A percentile compares a stretch with the other conserved stretches of the same genome.
Evolutionary conservation across 306 rosid species (phyloP).

Genomic region (Begonia peltatifolia): DNA sequence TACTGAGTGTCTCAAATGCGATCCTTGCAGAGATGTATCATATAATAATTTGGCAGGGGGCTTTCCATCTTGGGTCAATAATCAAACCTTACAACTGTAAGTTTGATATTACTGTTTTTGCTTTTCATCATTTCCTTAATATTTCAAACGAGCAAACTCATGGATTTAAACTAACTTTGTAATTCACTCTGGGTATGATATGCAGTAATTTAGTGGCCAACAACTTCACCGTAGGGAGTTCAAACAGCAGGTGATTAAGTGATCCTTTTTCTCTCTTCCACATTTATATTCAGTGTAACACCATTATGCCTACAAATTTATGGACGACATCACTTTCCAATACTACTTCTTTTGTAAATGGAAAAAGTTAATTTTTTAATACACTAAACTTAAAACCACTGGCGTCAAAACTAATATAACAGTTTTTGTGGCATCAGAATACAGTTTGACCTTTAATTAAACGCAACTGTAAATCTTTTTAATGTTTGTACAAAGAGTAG

Average conservation of each 20-base stretch:
- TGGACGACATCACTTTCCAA: no score
- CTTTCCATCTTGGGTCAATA: conserved; percentile 63
- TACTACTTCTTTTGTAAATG: no score
- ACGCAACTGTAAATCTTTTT: no score
- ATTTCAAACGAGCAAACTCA: neutral
- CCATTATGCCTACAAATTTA: no score
- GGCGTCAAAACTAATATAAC: no score
- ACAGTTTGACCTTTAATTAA: no score
- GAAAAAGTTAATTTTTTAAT: no score
- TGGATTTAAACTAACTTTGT: conserved; percentile 12
- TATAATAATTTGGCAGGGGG: conserved; percentile 62
- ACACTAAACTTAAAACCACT: no score
- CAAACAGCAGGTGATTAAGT: conserved; percentile 39
- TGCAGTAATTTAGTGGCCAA: conserved; percentile 73
- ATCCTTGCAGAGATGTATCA: conserved; percentile 63
- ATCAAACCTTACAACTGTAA: conserved; percentile 37
- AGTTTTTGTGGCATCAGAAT: no score
- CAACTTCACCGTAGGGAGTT: conserved; percentile 40
- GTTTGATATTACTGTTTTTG: conserved; percentile 7
- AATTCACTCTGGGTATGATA: conserved; percentile 6
- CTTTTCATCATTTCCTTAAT: neutral
- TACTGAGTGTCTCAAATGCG: neutral
- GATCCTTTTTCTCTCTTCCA: no score
- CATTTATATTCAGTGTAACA: no score
- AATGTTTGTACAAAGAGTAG: no score